A percentile compares a stretch with the other conserved stretches of the same genome.
These are phyloP conservation scores for Carpinus fangiana DNA, from an alignment of 306 rosid species.

Conservation along the genomic window DNA sequence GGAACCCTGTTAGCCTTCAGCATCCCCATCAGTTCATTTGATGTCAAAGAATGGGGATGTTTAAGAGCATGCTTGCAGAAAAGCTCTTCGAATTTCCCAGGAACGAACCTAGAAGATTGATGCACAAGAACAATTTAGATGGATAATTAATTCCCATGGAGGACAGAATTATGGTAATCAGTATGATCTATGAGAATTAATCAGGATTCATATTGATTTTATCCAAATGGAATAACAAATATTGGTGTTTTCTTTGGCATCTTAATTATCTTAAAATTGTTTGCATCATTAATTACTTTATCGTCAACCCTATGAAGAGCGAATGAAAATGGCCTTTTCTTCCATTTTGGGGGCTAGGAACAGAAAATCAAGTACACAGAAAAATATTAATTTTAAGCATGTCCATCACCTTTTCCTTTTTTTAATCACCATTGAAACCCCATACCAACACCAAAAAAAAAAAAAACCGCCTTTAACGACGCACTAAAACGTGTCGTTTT, in stretches of 20 bases:
- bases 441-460: not conserved
- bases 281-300: no score
- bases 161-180: not conserved
- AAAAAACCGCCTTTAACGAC: not conserved
- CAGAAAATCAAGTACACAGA: not conserved
- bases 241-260: no score
- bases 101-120: constrained; percentile 54
- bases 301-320: no score
- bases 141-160: not conserved
- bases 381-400: no score
- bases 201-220: not conserved
- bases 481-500: no score
- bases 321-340: not conserved
- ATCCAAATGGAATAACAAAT: no score
- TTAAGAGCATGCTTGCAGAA: constrained; percentile 59
- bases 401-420: no score
- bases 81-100: constrained; percentile 66
- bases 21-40: constrained; percentile 54
- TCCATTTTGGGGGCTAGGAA: not conserved
- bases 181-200: not conserved
- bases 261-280: no score
- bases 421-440: not conserved
- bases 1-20: constrained; percentile 56
- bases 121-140: not conserved
- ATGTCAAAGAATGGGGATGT: constrained; percentile 56